Evolutionary conservation across 2,329 filamentous ascomycete species (phyloP), one percentile per base, ranked within the genome.

Genomic region (Lecanicillium sp.): DNA sequence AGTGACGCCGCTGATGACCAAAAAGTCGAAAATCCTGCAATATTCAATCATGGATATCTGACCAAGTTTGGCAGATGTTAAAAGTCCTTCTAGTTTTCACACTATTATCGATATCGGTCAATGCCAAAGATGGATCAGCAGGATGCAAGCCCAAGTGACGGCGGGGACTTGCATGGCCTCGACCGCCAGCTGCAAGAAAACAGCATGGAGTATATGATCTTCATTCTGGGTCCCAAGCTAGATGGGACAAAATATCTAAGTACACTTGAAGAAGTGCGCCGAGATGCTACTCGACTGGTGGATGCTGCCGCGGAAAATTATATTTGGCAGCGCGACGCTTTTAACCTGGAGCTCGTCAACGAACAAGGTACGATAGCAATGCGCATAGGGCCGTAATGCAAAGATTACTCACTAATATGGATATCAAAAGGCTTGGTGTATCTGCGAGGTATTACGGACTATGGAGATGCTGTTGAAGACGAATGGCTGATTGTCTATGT

Each of bases 401-500:
- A n/a, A n/a, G n/a, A n/a, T n/a, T n/a, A n/a, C n/a, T 18, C n/a
- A n/a, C 8, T 46, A 4, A 47, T 41, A 31, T 40, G 25, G 37
- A 17, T 33, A 28, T 25, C 11, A 29, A 28, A 29, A 73, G 73
- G 70, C 1, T 54, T 77, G 8, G 55, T 68, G n/a, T 79, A 81
- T 46, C 72, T 98, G 5, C 74, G 78, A 46, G 90, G 90, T 15
- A 69, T 71, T 37, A 92, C 87, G 1, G 85, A 90, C 56, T 97
- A 88, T 53, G 89, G 90, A 8, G 94, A 98, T 60, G 92, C 88
- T 0, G 81, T 97, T 4, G 90, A 95, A 54, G 92, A 98, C 52
- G 94, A 98, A 65, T 98, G 92, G 94, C 74, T 97, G 5, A 81
- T 97, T 43, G 89, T 97, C 15, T 95, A 89, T 62, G 66, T 97